Evolutionary conservation across 768 basidiomycete species (phyloP), one percentile per base, ranked within the genome.

Genomic region (Phanerochaete sordida): DNA sequence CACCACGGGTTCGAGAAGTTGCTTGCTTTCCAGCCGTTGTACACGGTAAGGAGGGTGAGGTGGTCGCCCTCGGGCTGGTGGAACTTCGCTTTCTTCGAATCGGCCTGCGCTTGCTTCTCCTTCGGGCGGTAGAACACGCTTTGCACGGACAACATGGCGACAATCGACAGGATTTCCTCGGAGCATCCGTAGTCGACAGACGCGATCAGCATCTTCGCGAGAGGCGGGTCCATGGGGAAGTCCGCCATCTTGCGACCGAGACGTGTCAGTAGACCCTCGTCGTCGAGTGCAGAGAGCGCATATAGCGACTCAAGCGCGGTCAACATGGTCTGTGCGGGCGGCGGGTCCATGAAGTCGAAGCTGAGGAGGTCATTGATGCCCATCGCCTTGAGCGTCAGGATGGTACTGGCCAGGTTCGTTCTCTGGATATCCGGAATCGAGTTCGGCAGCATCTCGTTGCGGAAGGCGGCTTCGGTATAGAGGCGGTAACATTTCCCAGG

Each of bases 291-390:
- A 1, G 95, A 97, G 15, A 98, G 80, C 3, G 95, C 97, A 74
- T 96, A 98, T 0, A 99, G 76, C 48, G 92, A 86, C 71, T 98
- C 95, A 47, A 99, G 76, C 1, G 97, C 97, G 0, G 97, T 96
- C 64, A 99, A 80, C 90, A 98, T 93, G 11, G 96, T 98, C 68
- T 89, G 93, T 3, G 95, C 91, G 0, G 95, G 97, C 26, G 97
- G 97, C 1, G 96, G 95, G 73, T 98, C 97, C 97, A 99, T 98
- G 71, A 98, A 99, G 73, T 97, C 96, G 75, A 98, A 98, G 75
- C 92, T 93, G 59, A 98, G 85, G 3, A 98, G 76, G 70, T 99
- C 97, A 68, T 98, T 98, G 77, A 98, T 86, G 35, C 96, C 97
- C 97, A 99, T 98, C 2, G 97, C 97, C 73, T 98, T 98, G 57